phyloP scores from a whole-genome alignment of 2,329 filamentous ascomycete genomes.

The Trichoderma afroharzianum region DNA sequence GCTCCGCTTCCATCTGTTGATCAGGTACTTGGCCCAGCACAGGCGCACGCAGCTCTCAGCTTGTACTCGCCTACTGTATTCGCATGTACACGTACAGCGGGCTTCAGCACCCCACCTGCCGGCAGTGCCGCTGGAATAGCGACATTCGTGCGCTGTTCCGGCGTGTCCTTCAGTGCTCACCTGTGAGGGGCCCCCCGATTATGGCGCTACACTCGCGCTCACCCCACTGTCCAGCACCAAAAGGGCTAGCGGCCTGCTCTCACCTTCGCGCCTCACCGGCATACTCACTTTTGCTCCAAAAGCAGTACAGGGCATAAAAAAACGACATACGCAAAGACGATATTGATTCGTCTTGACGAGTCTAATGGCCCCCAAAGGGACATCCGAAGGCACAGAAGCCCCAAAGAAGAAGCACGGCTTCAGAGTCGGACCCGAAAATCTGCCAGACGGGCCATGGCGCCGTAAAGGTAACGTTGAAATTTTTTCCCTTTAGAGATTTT shows the following conservation, averaged over 20 bases:
- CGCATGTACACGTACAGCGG: neutral
- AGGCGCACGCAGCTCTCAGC: neutral
- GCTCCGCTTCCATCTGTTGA: neutral
- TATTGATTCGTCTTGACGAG: neutral
- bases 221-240: neutral
- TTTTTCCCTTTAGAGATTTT: conserved; percentile 18
- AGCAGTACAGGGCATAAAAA: neutral
- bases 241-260: neutral
- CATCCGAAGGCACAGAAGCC: conserved; percentile 31
- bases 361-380: conserved; percentile 33
- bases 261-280: conserved; percentile 15
- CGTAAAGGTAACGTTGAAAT: conserved; percentile 57
- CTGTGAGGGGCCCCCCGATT: neutral
- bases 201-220: neutral
- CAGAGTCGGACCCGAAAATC: conserved; percentile 79
- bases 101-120: conserved; percentile 5
- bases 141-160: neutral
- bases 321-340: neutral
- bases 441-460: conserved; percentile 84
- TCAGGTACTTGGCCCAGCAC: neutral
- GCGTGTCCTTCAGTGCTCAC: conserved; percentile 10
- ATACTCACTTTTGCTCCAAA: neutral
- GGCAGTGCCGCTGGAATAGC: conserved; percentile 1
- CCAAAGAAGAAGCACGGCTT: conserved; percentile 69
- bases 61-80: neutral